Percentiles rank a stretch among this genome's conserved stretches.
Conservation (phyloP, 2,329 filamentous ascomycete species). For the Aspergillus ochraceus region DNA sequence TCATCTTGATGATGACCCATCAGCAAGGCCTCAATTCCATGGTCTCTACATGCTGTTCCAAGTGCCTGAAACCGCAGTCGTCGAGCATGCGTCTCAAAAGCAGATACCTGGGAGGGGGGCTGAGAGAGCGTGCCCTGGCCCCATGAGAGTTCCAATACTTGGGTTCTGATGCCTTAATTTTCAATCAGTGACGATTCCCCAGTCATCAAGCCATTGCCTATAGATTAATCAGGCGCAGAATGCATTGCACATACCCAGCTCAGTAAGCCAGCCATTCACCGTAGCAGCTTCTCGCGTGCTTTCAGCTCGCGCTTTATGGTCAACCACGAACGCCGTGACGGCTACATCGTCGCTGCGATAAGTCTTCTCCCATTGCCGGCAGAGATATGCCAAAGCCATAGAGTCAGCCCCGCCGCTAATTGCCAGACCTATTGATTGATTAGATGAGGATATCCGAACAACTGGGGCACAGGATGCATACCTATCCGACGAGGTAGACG, state of each 20-base stretch:
- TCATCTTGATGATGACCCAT: slow-evolving; percentile 89
- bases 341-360: slow-evolving; percentile 21
- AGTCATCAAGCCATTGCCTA: not conserved
- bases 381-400: slow-evolving; percentile 88
- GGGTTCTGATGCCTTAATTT: slow-evolving; percentile 31
- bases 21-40: slow-evolving; percentile 62
- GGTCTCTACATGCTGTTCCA: slow-evolving; percentile 58
- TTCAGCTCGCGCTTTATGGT: slow-evolving; percentile 58
- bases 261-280: slow-evolving; percentile 48
- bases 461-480: slow-evolving; percentile 12
- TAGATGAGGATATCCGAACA: not conserved
- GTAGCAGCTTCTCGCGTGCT: slow-evolving; percentile 56
- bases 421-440: slow-evolving; percentile 62
- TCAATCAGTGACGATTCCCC: not conserved
- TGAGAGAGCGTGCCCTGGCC: slow-evolving; percentile 15
- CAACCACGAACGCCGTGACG: slow-evolving; percentile 60
- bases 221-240: not conserved
- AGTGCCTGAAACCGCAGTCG: slow-evolving; percentile 70
- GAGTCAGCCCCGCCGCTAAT: slow-evolving; percentile 94
- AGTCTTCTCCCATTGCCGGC: slow-evolving; percentile 49
- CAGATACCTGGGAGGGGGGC: slow-evolving; percentile 39
- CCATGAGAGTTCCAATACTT: slow-evolving; percentile 55
- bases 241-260: slow-evolving; percentile 40
- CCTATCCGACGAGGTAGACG: slow-evolving; percentile 28
- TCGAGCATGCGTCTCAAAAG: slow-evolving; percentile 77